Evolutionary conservation across 495 filamentous ascomycete species (phyloP).

Genomic region (Hypoxylon lienhwacheense): DNA sequence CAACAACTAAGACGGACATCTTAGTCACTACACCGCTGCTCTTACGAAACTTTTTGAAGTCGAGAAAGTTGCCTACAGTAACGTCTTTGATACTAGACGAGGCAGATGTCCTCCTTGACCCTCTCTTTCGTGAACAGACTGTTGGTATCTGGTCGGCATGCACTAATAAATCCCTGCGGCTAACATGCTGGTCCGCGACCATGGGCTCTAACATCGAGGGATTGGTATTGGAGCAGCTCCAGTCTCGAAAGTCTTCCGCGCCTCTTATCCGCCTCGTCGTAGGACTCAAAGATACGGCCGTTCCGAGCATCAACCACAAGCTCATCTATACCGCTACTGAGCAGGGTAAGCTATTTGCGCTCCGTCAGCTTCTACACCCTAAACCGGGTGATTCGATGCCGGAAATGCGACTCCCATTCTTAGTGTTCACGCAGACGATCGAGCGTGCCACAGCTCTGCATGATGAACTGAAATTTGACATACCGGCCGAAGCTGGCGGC

Average conservation of each 20-base stretch:
- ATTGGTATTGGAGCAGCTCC: constrained; percentile 57
- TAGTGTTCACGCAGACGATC: constrained; percentile 95
- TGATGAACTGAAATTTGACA: constrained; percentile 91
- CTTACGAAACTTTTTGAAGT: constrained; percentile 72
- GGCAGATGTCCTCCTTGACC: constrained; percentile 91
- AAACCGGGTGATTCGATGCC: constrained; percentile 58
- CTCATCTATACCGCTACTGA: constrained; percentile 91
- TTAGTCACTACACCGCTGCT: constrained; percentile 84
- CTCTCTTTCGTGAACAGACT: constrained; percentile 87
- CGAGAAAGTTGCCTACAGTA: constrained; percentile 62
- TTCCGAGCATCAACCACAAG: constrained; percentile 86
- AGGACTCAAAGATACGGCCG: constrained; percentile 90
- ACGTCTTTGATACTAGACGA: constrained; percentile 82
- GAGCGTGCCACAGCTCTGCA: constrained; percentile 83
- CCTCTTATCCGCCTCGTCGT: constrained; percentile 83
- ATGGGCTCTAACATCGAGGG: constrained; percentile 92
- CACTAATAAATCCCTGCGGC: constrained; percentile 63
- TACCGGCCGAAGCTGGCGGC: constrained; percentile 83
- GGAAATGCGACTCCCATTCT: constrained; percentile 79
- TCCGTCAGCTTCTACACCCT: constrained; percentile 90
- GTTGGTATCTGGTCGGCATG: constrained; percentile 82
- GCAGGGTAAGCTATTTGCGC: constrained; percentile 86
- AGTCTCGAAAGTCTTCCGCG: constrained; percentile 59
- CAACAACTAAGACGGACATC: constrained; percentile 72
- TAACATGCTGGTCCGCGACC: constrained; percentile 91